phyloP scores from a whole-genome alignment of 2,329 filamentous ascomycete genomes.

The Zalaria sp. region DNA sequence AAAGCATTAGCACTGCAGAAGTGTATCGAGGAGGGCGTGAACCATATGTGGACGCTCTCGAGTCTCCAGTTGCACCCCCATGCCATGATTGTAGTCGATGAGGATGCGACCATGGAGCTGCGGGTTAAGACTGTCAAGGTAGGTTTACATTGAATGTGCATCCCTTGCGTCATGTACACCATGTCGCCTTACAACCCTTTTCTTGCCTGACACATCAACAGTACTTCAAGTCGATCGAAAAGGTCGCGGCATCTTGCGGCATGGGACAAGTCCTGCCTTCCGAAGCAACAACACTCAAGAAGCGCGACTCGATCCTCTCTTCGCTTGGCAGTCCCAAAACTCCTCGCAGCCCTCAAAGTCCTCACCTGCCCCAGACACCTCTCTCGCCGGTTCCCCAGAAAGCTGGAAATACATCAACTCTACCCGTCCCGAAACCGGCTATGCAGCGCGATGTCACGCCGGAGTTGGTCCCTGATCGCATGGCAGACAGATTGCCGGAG shows the following conservation, averaged over 20 bases:
- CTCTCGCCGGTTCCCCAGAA: background rate
- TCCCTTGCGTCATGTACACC: background rate
- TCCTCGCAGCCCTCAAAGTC: conserved; percentile 2
- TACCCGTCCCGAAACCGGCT: conserved; percentile 8
- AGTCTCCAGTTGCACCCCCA: conserved; percentile 68
- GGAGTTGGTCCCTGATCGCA: conserved; percentile 20
- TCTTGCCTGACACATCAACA: conserved; percentile 8
- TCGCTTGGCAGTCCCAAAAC: conserved; percentile 17
- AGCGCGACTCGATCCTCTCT: conserved; percentile 19
- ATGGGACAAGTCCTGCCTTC: conserved; percentile 29
- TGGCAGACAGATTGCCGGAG: conserved; percentile 16
- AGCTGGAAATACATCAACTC: background rate
- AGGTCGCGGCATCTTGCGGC: conserved; percentile 28
- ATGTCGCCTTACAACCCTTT: background rate
- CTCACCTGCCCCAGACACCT: background rate
- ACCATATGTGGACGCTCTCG: conserved; percentile 85
- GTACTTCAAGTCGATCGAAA: conserved; percentile 38
- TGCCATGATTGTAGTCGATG: conserved; percentile 70
- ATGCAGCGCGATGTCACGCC: conserved; percentile 15
- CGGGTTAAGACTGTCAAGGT: conserved; percentile 28
- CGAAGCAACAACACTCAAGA: conserved; percentile 14
- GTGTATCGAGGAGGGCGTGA: conserved; percentile 68
- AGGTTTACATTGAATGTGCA: conserved; percentile 5
- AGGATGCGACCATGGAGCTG: conserved; percentile 45
- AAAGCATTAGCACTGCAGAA: conserved; percentile 68